phyloP scores from a whole-genome alignment of 371 early-diverging fungal genomes.

The Apophysomyces variabilis region DNA sequence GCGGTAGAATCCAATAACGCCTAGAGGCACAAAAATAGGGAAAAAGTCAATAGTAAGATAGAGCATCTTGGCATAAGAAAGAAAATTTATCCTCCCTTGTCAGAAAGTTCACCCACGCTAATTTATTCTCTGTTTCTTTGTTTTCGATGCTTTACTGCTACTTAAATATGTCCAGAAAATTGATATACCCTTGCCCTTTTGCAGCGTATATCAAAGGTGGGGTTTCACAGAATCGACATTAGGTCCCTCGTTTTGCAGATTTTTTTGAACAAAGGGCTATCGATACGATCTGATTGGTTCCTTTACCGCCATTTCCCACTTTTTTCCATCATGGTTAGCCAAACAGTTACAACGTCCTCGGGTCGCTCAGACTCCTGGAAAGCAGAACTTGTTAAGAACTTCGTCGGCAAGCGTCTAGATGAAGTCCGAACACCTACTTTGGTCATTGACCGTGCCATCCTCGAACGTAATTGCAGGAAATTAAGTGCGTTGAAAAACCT shows the following conservation, averaged over 20 bases:
- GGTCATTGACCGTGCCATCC: conserved; percentile 36
- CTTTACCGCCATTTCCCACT: too few relatives aligned
- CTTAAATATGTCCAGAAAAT: too few relatives aligned
- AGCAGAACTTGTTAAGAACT: background rate
- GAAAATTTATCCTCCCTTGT: too few relatives aligned
- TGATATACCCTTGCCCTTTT: too few relatives aligned
- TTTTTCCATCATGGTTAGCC: background rate
- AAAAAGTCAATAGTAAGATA: conserved; percentile 75
- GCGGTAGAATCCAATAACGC: conserved; percentile 75
- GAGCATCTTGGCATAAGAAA: conserved; percentile 49
- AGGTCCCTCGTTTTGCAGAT: too few relatives aligned
- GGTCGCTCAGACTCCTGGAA: background rate
- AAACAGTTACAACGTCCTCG: background rate
- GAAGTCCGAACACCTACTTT: conserved; percentile 46
- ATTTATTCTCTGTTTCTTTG: too few relatives aligned
- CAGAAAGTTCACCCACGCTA: too few relatives aligned
- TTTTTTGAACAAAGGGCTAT: too few relatives aligned
- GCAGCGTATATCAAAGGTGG: too few relatives aligned
- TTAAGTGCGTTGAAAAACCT: conserved; percentile 27
- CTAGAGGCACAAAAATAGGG: conserved; percentile 75
- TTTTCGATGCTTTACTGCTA: too few relatives aligned
- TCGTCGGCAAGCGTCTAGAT: conserved; percentile 1
- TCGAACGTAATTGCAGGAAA: conserved; percentile 36
- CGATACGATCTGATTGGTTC: too few relatives aligned
- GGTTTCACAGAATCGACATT: too few relatives aligned